Conservation (phyloP, 164 flowering plant species). For the Liquidambar formosana region DNA sequence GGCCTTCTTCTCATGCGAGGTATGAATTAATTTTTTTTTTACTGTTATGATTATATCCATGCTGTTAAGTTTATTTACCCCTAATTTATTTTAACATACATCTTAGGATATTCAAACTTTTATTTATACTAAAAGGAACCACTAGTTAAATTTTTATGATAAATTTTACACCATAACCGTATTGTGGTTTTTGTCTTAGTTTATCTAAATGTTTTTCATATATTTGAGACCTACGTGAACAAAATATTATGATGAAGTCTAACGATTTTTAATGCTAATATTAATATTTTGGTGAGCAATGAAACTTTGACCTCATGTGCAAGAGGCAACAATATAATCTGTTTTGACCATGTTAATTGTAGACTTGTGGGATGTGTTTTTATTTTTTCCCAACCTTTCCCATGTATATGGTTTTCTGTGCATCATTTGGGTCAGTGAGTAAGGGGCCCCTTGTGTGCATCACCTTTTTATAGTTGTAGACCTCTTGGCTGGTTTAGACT, state of each 20-base stretch:
- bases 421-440: no score
- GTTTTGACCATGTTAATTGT: no score
- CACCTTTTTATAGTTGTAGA: no score
- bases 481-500: no score
- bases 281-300: not conserved
- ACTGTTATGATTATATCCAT: not conserved
- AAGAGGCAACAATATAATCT: not conserved
- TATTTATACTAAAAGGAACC: not conserved
- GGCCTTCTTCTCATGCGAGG: conserved; percentile 72
- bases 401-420: no score
- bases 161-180: not conserved
- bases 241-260: not conserved
- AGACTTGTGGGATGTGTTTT: no score
- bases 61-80: no score
- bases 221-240: not conserved
- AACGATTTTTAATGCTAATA: not conserved
- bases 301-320: not conserved
- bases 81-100: not conserved
- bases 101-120: not conserved
- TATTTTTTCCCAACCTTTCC: no score
- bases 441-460: no score
- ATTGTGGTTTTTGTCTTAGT: not conserved
- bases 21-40: conserved; percentile 11
- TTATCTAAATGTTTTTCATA: not conserved
- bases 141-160: not conserved